Conservation (phyloP, 768 basidiomycete species). For the Mrakia gelida region DNA sequence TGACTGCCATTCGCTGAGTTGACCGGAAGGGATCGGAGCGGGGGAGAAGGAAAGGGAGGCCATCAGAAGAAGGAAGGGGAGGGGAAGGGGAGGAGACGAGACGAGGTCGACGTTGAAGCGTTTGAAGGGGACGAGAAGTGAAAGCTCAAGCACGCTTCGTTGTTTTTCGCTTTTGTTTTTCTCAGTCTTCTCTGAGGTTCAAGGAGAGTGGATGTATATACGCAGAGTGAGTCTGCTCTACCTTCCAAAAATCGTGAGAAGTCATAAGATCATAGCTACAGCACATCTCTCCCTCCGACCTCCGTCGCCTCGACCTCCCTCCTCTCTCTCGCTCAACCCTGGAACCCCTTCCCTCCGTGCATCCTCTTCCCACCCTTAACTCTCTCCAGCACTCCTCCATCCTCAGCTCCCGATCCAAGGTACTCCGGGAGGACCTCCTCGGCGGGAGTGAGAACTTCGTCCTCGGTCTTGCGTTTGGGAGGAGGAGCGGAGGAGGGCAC, state of each 20-base stretch:
- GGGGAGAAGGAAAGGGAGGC: conserved; percentile 22
- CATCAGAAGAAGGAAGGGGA: neutral
- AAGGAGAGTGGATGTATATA: too few species aligned
- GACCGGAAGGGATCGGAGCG: conserved; percentile 10
- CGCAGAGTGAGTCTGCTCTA: too few species aligned
- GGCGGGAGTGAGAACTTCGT: conserved; percentile 50
- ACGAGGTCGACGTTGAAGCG: conserved; percentile 8
- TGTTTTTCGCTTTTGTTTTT: too few species aligned
- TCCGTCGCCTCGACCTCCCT: neutral
- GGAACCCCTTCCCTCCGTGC: conserved; percentile 39
- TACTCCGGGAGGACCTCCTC: conserved; percentile 59
- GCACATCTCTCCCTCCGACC: too few species aligned
- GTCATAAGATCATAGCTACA: too few species aligned
- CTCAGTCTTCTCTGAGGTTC: too few species aligned
- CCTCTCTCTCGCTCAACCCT: neutral
- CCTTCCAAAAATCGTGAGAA: neutral
- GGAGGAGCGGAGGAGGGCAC: conserved; percentile 40
- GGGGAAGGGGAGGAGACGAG: conserved; percentile 1
- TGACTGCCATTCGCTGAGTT: neutral
- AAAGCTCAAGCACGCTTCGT: too few species aligned
- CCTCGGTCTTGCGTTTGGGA: conserved; percentile 35
- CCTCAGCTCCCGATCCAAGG: conserved; percentile 33
- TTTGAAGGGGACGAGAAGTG: neutral
- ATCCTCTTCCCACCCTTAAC: conserved; percentile 41
- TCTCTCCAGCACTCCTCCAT: conserved; percentile 11